Evolutionary conservation across 2,329 filamentous ascomycete species (phyloP).

Genomic region (Colletotrichum tropicicola): DNA sequence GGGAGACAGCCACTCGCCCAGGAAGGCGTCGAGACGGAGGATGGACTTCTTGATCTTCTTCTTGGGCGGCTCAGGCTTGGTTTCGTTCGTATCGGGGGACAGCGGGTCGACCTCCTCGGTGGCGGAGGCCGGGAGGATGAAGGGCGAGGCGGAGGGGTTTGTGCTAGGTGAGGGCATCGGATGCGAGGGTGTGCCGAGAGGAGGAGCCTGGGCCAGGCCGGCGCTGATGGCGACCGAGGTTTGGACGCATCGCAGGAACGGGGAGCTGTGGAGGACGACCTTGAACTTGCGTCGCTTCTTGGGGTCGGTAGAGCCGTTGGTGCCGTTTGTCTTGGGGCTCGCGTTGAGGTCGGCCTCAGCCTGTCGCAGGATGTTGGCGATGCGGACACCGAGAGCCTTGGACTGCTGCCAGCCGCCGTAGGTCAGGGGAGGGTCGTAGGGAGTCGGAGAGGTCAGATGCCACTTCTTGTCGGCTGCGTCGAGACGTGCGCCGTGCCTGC

Average conservation of each 20-base stretch:
- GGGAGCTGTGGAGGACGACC: conserved; percentile 91
- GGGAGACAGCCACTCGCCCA: conserved; percentile 94
- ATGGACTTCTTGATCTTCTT: conserved; percentile 61
- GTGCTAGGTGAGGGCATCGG: conserved; percentile 42
- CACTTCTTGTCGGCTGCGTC: conserved; percentile 95
- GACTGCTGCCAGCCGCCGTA: conserved; percentile 95
- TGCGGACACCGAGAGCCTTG: conserved; percentile 81
- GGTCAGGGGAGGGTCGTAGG: conserved; percentile 94
- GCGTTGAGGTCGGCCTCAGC: conserved; percentile 54
- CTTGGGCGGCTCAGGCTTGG: conserved; percentile 16
- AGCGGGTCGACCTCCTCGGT: conserved; percentile 15
- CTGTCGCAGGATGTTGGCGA: conserved; percentile 75
- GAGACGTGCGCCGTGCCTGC: conserved; percentile 86
- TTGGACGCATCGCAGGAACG: conserved; percentile 91
- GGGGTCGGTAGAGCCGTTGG: conserved; percentile 32
- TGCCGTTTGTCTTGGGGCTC: conserved; percentile 30
- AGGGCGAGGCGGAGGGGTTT: conserved; percentile 21
- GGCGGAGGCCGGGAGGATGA: conserved; percentile 21
- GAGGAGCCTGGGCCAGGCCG: conserved; percentile 75
- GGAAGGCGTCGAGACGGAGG: conserved; percentile 87
- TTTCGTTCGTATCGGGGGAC: conserved; percentile 24
- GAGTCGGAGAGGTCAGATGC: conserved; percentile 91
- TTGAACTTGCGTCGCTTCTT: conserved; percentile 71
- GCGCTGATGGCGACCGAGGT: conserved; percentile 89
- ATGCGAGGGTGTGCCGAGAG: conserved; percentile 39